Conservation (phyloP, 768 basidiomycete genomes). For the Naganishia vishniacii region DNA sequence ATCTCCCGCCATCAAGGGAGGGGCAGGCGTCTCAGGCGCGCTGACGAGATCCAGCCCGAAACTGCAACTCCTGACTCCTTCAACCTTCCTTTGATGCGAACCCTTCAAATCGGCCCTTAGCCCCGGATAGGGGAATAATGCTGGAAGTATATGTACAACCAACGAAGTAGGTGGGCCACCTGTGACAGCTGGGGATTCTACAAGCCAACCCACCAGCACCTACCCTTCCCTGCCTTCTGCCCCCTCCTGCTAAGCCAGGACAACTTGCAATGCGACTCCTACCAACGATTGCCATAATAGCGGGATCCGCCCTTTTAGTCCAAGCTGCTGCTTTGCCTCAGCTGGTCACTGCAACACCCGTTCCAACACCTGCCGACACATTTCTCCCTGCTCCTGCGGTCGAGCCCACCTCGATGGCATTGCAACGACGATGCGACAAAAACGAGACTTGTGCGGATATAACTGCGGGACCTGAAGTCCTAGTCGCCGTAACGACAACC, state of each 20-base stretch:
- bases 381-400: neutral
- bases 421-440: conserved; percentile 12
- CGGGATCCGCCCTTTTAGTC: neutral
- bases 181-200: no score
- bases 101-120: no score
- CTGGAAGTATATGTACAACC: no score
- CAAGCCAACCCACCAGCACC: no score
- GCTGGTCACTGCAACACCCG: neutral
- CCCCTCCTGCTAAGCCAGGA: neutral
- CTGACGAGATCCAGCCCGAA: no score
- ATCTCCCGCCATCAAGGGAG: no score
- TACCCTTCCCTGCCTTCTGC: no score
- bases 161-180: no score
- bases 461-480: conserved; percentile 25
- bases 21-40: no score
- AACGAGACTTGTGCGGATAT: conserved; percentile 15
- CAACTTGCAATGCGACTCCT: neutral
- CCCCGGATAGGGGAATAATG: no score
- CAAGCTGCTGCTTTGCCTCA: neutral
- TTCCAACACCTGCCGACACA: neutral
- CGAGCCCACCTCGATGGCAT: neutral
- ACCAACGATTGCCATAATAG: neutral
- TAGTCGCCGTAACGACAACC: conserved; percentile 22
- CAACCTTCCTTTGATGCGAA: neutral
- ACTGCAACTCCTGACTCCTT: neutral